Evolutionary conservation across 768 basidiomycete species (phyloP).

Genomic region (Trametes elegans): DNA sequence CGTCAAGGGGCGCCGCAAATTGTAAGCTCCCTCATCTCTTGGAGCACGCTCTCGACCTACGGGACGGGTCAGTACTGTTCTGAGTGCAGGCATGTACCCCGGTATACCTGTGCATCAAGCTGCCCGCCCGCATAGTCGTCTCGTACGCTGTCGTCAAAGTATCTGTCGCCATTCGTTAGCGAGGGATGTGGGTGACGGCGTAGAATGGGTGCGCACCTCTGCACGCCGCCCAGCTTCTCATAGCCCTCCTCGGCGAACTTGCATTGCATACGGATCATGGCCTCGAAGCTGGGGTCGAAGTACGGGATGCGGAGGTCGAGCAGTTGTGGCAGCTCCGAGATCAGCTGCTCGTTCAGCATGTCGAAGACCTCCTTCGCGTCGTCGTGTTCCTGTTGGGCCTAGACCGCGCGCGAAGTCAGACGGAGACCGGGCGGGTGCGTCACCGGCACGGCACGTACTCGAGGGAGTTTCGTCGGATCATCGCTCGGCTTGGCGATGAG

Average conservation of each 20-base stretch:
- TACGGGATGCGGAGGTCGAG: slow-evolving; percentile 95
- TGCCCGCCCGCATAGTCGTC: slow-evolving; percentile 98
- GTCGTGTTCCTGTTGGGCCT: slow-evolving; percentile 96
- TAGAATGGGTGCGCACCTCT: slow-evolving; percentile 50
- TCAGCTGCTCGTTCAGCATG: slow-evolving; percentile 88
- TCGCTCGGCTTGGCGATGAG: slow-evolving; percentile 89
- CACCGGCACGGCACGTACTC: too few relatives aligned
- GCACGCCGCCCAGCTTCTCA: slow-evolving; percentile 93
- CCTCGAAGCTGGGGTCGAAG: slow-evolving; percentile 98
- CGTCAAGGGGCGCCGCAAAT: slow-evolving; percentile 70
- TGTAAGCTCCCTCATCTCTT: slow-evolving; percentile 94
- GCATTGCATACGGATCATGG: slow-evolving; percentile 97
- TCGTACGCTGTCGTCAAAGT: slow-evolving; percentile 85
- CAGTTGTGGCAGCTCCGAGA: slow-evolving; percentile 86
- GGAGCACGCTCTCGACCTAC: slow-evolving; percentile 92
- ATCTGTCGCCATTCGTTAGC: slow-evolving; percentile 45
- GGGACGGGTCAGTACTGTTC: not conserved
- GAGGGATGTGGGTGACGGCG: not conserved
- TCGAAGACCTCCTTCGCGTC: slow-evolving; percentile 94
- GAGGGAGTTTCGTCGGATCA: slow-evolving; percentile 88
- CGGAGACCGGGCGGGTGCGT: too few relatives aligned
- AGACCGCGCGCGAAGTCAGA: not conserved
- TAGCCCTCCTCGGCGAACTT: slow-evolving; percentile 99
- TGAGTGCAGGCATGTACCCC: not conserved
- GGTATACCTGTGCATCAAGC: slow-evolving; percentile 82